Base-by-base conservation (phyloP, 2,329 filamentous ascomycete species). In the Diaporthe vexans region DNA sequence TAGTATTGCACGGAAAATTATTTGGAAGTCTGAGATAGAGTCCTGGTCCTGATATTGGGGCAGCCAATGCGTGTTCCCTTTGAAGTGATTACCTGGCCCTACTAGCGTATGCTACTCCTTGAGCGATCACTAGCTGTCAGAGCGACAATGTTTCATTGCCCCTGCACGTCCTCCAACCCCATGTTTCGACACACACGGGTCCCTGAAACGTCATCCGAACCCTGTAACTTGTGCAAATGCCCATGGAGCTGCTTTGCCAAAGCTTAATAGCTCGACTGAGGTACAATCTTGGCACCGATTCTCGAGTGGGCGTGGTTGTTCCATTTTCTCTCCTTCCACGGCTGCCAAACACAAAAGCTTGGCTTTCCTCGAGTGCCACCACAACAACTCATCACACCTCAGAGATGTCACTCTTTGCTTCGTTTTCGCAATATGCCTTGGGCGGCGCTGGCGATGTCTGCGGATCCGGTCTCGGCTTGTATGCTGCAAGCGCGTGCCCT, bases 191-290 rank as follows among this genome's bases (percentile, higher is more conserved):
- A 26, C 58, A 43, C 19, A 24, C 35, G 37, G 37, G 57, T 26
- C 19, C 37, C 24, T 61, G 35, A 61, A 61, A 61, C 58, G n/a
- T 19, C 58, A 61, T 61, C 58, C 37, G 37, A 61, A 43, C 35
- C n/a, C 37, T 61, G n/a, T 61, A 61, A 61, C 58, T 29, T 21
- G 24, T 21, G 2, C 58, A 46, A 61, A 61, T 29, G 9, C 58
- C 58, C 21, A 8, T 51, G 35, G 10, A 26, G 9, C 11, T 4
- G 24, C 13, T 19, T 46, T 61, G 8, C 43, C n/a, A 46, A 61
- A 46, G 37, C 35, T 61, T 46, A 26, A 19, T 43, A 21, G 24
- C 24, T 61, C 9, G 24, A 24, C 58, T 19, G 54, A 61, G 43
- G 58, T 24, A 15, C 13, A 2, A 29, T 26, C 15, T 61, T 24